Base-by-base conservation (phyloP, 2,329 filamentous ascomycete genomes). In the Colletotrichum orbiculare region DNA sequence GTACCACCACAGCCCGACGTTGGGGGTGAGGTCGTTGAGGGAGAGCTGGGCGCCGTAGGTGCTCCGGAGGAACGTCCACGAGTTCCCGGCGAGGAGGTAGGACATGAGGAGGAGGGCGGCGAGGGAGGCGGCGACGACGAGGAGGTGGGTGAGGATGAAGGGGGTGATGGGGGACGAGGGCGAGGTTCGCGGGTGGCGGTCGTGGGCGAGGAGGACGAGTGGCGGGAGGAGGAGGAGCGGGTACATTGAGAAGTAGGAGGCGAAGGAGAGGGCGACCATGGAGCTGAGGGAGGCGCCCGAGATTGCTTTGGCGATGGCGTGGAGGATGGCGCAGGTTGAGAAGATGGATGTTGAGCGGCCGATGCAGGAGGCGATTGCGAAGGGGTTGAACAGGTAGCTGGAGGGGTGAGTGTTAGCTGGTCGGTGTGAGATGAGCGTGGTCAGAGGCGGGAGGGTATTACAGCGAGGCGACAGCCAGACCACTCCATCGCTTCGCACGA, bases 1-100 rank as follows among this genome's bases (percentile, higher is more conserved):
- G 79, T 99, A 99, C 96, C 96, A 99, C 96, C 96, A 99, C 1
- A 99, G 84, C 1, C 96, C 96, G 37, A 96, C 91, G 70, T 98
- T 99, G 11, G 96, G 96, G 0, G 95, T 96, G 45, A 99, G 84
- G 74, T 99, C 96, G 8, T 94, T 93, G 3, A 99, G 86, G 1
- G 96, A 89, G 42, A 99, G 85, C 71, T 97, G 94, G 50, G 97
- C 93, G 70, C 95, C 94, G 78, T 99, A 99, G 1, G 96, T 97
- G 17, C 94, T 93, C 8, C 85, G 79, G 17, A 98, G 78, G 73
- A 98, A 99, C 67, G 94, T 89, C 92, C 92, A 97, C 2, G 94
- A 96, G 67, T 88, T 84, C 38, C 85, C 89, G 1, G 91, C 92
- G 45, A 97, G 80, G 38, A 91, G 73, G 69, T 85, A 91, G 0